Evolutionary conservation across 495 filamentous ascomycete genomes (phyloP), one percentile per base, ranked within the genome.

Genomic region (Aspergillus wentii): DNA sequence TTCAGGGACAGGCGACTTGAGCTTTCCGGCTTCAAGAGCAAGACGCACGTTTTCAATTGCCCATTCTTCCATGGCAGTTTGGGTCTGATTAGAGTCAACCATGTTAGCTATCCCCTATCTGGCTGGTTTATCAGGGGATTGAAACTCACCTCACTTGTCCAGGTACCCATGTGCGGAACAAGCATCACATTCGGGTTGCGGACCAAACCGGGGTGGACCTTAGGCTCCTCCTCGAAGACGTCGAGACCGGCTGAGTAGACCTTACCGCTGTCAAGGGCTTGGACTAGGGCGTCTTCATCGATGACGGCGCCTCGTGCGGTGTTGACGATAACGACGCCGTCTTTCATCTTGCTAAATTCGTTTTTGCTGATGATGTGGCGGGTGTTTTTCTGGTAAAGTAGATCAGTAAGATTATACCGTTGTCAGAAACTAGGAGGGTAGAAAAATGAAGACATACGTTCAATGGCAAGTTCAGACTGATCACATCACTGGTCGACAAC

Each of bases 391-490:
- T 85, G 33, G 8, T 8, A 10, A 11, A 19, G 21, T 17, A 45
- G 9, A 42, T 37, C 15, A n/a, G n/a, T n/a, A n/a, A n/a, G n/a
- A n/a, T n/a, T n/a, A n/a, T n/a, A n/a, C n/a, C n/a, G n/a, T n/a
- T n/a, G n/a, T n/a, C n/a, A n/a, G n/a, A 20, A 26, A 2, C 8
- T 19, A 3, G 11, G 8, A 17, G 21, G 7, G 22, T 21, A 47
- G 17, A 41, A 42, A 35, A 26, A 7, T 6, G 14, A 15, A 10
- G 32, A 68, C 74, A 66, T 48, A 85, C 82, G 61, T 87, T 88
- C 54, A 88, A 62, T 9, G 83, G 83, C 46, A 87, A 54, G 54
- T 88, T 88, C 68, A 90, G 55, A 55, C 82, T 86, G 31, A 90
- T 55, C 21, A 89, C 82, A 62, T 90, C 85, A 54, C 79, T 83